Conservation (phyloP, 1,284 basidiomycete genomes). For the Caloboletus firmus region DNA sequence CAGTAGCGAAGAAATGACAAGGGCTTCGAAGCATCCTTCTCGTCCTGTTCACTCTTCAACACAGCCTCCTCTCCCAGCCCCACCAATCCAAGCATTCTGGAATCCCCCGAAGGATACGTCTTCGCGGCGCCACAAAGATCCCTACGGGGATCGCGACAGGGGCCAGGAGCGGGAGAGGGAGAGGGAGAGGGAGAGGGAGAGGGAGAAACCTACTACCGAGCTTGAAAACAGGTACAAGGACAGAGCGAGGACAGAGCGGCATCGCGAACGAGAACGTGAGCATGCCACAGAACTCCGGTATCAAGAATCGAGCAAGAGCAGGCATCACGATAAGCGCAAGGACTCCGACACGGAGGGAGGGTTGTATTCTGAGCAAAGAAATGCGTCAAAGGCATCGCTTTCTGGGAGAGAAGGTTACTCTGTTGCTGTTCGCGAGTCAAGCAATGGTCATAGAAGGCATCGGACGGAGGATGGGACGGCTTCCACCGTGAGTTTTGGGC, state of each 20-base stretch:
- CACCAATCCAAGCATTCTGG: slow-evolving; percentile 26
- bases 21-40: slow-evolving; percentile 25
- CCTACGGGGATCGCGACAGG: slow-evolving; percentile 26
- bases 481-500: slow-evolving; percentile 25
- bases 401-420: slow-evolving; percentile 29
- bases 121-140: slow-evolving; percentile 25
- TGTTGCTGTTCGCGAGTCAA: slow-evolving; percentile 28
- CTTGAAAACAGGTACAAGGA: slow-evolving; percentile 32
- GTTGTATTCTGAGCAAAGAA: slow-evolving; percentile 30
- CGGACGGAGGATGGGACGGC: slow-evolving; percentile 34
- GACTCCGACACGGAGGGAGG: slow-evolving; percentile 34
- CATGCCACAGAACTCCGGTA: slow-evolving; percentile 25
- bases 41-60: slow-evolving; percentile 26
- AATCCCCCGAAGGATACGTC: slow-evolving; percentile 23
- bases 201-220: slow-evolving; percentile 15
- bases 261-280: slow-evolving; percentile 37
- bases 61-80: slow-evolving; percentile 24
- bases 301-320: slow-evolving; percentile 26
- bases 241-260: slow-evolving; percentile 26
- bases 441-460: slow-evolving; percentile 31
- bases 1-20: slow-evolving; percentile 24
- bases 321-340: slow-evolving; percentile 31
- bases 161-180: slow-evolving; percentile 26
- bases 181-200: slow-evolving; percentile 17
- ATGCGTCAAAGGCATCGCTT: slow-evolving; percentile 31